phyloP scores from a whole-genome alignment of 106 monocot genomes.

The Iris macrosiphon region DNA sequence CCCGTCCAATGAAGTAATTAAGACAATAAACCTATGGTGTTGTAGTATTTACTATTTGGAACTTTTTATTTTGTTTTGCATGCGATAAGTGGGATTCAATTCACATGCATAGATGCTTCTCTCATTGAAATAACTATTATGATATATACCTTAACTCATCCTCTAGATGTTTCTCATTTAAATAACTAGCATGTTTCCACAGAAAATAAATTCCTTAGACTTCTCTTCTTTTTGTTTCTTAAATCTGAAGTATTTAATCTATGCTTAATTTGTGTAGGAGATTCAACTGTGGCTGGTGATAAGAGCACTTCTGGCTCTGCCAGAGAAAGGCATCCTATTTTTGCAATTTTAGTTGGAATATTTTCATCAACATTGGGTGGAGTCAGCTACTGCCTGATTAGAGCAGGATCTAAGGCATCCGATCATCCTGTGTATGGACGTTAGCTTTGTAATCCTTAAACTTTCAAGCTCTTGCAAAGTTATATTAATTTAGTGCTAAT shows the following conservation, averaged over 20 bases:
- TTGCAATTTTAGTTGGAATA: constrained; percentile 30
- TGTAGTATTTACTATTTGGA: too few relatives aligned
- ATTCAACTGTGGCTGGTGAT: constrained; percentile 10
- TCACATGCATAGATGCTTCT: too few relatives aligned
- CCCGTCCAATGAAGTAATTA: too few relatives aligned
- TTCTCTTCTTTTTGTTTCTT: background rate
- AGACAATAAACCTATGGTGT: too few relatives aligned
- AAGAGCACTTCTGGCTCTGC: background rate
- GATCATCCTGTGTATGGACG: constrained; percentile 60
- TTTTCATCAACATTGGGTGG: constrained; percentile 44
- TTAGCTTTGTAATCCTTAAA: background rate
- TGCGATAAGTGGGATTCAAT: too few relatives aligned
- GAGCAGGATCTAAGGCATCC: constrained; percentile 36
- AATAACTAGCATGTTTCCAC: too few relatives aligned
- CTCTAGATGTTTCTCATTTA: too few relatives aligned
- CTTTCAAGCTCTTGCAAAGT: background rate
- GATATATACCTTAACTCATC: too few relatives aligned
- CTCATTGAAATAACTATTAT: too few relatives aligned
- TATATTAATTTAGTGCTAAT: too few relatives aligned
- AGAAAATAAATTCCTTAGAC: too few relatives aligned
- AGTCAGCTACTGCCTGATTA: constrained; percentile 51
- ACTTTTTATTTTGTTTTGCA: too few relatives aligned
- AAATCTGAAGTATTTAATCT: background rate
- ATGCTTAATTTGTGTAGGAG: constrained; percentile 14
- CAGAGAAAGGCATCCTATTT: constrained; percentile 7